Percentiles rank a stretch among this genome's conserved stretches.
Conservation (phyloP, 169 alveolate genomes). For the Plasmodium chabaudi region DNA sequence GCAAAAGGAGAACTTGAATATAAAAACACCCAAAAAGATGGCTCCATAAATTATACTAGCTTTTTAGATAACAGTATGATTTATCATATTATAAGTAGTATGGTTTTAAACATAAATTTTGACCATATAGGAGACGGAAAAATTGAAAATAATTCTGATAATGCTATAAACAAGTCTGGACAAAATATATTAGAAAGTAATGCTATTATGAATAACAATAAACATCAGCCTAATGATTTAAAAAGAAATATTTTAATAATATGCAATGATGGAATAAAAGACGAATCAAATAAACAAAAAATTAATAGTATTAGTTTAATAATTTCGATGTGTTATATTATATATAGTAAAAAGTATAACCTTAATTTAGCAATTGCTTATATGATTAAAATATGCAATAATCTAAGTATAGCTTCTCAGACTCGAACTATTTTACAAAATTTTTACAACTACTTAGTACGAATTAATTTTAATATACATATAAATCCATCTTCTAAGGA, state of each 20-base stretch:
- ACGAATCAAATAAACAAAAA: constrained; percentile 10
- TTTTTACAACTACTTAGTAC: constrained; percentile 26
- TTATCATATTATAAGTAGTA: constrained; percentile 19
- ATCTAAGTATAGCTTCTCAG: constrained; percentile 21
- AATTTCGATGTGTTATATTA: constrained; percentile 73
- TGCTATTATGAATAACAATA: too few species aligned
- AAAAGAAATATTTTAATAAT: constrained; percentile 25
- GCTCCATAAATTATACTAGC: constrained; percentile 14
- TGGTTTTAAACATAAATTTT: constrained; percentile 2
- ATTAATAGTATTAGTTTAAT: constrained; percentile 53
- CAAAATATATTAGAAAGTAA: background rate
- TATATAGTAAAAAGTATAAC: constrained; percentile 41
- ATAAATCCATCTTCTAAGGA: background rate
- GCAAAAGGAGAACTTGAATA: constrained; percentile 11
- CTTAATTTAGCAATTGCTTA: constrained; percentile 19
- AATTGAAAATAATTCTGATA: background rate
- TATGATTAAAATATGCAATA: constrained; percentile 47
- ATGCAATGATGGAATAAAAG: constrained; percentile 59
- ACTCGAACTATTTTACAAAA: constrained; percentile 23
- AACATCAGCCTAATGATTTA: too few species aligned
- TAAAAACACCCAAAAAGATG: constrained; percentile 11
- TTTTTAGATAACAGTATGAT: constrained; percentile 42
- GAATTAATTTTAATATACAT: constrained; percentile 22
- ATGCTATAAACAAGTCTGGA: background rate
- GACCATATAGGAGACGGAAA: background rate